phyloP scores from a whole-genome alignment of 176 grass and related monocot species.

The Rhynchospora breviuscula region DNA sequence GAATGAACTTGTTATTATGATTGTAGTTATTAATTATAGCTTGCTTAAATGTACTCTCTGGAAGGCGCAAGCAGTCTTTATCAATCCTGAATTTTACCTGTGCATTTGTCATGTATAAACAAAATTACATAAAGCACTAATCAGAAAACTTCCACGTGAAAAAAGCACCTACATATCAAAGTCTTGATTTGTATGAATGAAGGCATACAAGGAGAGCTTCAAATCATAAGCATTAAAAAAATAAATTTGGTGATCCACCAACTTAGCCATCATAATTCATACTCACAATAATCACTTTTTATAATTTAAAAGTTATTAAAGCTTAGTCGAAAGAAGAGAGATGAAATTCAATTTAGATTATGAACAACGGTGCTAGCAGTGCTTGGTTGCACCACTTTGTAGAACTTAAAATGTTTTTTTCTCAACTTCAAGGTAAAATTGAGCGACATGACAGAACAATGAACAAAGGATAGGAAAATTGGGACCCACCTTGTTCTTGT shows the following conservation, averaged over 20 bases:
- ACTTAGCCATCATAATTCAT: neutral
- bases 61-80: slow-evolving; percentile 62
- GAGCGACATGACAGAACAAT: no score
- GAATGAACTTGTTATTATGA: slow-evolving; percentile 45
- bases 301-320: neutral
- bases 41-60: slow-evolving; percentile 41
- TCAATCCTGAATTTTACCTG: slow-evolving; percentile 83
- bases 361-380: neutral
- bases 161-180: neutral
- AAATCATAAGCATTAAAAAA: neutral
- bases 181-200: neutral
- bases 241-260: neutral
- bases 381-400: neutral
- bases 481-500: no score
- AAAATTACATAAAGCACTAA: neutral
- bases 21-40: slow-evolving; percentile 68
- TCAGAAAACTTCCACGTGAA: neutral
- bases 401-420: neutral
- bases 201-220: neutral
- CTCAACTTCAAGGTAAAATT: neutral
- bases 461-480: no score
- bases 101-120: neutral
- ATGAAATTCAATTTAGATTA: neutral
- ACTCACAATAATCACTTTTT: neutral
- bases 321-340: neutral